Conservation (phyloP, 805 yeast species). For the Zygosaccharomyces bailii region DNA sequence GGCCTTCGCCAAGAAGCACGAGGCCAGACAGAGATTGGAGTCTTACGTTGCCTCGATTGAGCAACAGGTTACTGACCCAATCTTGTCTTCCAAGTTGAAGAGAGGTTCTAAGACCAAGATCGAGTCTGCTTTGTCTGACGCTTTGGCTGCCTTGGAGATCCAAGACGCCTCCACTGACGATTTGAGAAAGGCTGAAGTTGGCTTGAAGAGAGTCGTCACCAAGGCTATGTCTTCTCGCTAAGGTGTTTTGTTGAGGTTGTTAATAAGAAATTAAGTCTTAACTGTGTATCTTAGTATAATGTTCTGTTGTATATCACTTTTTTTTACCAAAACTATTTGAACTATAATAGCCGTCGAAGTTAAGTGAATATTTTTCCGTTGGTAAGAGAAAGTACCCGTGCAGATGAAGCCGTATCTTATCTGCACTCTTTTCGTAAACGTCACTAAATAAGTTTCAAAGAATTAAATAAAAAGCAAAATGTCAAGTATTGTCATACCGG, state of each 20-base stretch:
- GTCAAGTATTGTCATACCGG: neutral
- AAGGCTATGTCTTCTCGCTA: constrained; percentile 98
- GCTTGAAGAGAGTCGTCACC: constrained; percentile 98
- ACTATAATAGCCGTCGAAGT: neutral
- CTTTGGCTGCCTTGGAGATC: constrained; percentile 94
- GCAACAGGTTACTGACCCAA: constrained; percentile 96
- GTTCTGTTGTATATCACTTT: constrained; percentile 18
- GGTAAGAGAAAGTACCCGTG: too few relatives aligned
- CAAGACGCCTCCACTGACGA: constrained; percentile 97
- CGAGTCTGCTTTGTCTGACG: constrained; percentile 96
- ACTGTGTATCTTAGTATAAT: constrained; percentile 24
- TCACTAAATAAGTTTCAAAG: neutral
- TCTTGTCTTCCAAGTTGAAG: constrained; percentile 95
- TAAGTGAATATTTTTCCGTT: too few relatives aligned
- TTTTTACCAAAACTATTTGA: constrained; percentile 7
- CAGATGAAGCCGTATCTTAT: too few relatives aligned
- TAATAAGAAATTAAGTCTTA: constrained; percentile 16
- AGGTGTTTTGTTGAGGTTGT: constrained; percentile 33
- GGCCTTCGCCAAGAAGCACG: constrained; percentile 99
- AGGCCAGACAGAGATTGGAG: constrained; percentile 98
- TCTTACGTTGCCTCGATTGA: constrained; percentile 96
- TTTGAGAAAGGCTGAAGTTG: constrained; percentile 98
- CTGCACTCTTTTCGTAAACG: neutral
- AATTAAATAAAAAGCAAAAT: neutral
- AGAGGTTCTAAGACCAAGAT: constrained; percentile 95